phyloP scores from a whole-genome alignment of 768 basidiomycete genomes.

The Mycena filopes region DNA sequence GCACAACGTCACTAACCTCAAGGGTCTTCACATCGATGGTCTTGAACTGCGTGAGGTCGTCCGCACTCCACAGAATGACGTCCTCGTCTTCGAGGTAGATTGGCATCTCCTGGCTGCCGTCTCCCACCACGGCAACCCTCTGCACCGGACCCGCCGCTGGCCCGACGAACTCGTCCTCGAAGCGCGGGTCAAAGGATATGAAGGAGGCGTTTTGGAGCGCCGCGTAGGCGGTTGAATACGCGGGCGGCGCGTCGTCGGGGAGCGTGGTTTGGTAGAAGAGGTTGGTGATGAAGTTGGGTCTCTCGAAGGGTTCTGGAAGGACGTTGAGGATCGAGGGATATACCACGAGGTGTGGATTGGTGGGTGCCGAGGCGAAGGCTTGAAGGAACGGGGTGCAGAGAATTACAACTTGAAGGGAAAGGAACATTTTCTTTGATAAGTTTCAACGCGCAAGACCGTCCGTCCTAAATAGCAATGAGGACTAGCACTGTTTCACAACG shows the following conservation, averaged over 20 bases:
- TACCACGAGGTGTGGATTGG: constrained; percentile 15
- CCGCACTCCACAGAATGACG: constrained; percentile 14
- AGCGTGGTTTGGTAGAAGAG: constrained; percentile 22
- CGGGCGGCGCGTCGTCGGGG: constrained; percentile 6
- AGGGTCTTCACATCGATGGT: constrained; percentile 20
- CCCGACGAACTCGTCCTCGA: constrained; percentile 14
- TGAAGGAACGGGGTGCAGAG: no score
- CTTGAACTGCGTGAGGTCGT: constrained; percentile 12
- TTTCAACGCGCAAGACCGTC: no score
- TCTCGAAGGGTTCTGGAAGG: constrained; percentile 19
- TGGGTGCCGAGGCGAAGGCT: no score
- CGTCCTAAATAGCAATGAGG: no score
- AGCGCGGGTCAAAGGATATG: constrained; percentile 21
- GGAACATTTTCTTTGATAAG: no score
- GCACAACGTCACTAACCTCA: neutral
- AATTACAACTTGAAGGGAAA: no score
- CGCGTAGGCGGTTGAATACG: constrained; percentile 7
- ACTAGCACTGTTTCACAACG: no score
- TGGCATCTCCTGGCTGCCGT: constrained; percentile 24
- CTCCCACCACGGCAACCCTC: constrained; percentile 5
- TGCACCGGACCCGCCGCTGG: constrained; percentile 18
- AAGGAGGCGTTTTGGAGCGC: constrained; percentile 15
- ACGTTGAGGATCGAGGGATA: constrained; percentile 23
- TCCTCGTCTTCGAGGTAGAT: constrained; percentile 19
- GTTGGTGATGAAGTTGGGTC: constrained; percentile 13